Evolutionary conservation across 208 protist genomes (phyloP).

Genomic region (Porcisia deanei): DNA sequence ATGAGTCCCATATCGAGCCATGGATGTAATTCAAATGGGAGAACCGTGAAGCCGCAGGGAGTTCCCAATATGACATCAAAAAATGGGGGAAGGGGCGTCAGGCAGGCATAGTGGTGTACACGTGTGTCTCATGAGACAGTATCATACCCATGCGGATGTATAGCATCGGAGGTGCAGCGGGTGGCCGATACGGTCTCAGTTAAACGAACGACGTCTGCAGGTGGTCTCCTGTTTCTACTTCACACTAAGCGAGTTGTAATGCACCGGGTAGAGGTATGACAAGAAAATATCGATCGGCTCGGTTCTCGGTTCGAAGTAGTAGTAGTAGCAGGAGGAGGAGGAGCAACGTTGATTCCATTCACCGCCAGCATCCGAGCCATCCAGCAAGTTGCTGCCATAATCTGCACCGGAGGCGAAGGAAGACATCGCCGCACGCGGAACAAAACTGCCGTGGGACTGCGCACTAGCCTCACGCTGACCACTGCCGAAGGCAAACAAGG

Average conservation of each 20-base stretch:
- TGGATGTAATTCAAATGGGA: no score
- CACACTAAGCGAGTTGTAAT: conserved; percentile 83
- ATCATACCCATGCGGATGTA: neutral
- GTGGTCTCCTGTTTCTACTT: neutral
- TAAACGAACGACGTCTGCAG: no score
- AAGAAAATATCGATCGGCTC: conserved; percentile 87
- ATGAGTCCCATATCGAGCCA: no score
- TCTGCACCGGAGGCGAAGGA: conserved; percentile 1
- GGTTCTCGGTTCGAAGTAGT: conserved; percentile 64
- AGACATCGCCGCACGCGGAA: neutral
- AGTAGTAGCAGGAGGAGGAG: conserved; percentile 4
- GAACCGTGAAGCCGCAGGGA: no score
- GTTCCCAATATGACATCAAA: no score
- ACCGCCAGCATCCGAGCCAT: neutral
- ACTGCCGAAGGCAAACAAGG: conserved; percentile 2
- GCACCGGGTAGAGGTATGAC: conserved; percentile 87
- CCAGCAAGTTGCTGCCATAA: neutral
- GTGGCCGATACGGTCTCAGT: neutral
- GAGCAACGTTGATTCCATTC: neutral
- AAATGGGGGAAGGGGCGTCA: neutral
- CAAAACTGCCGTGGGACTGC: conserved; percentile 13
- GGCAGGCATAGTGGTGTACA: no score
- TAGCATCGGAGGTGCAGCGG: neutral
- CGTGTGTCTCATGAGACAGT: no score
- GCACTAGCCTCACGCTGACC: neutral